A percentile compares a stretch with the other conserved stretches of the same genome.
Evolutionary conservation across 345 rosid genomes (phyloP).

Genomic region (Sapria himalayana): DNA sequence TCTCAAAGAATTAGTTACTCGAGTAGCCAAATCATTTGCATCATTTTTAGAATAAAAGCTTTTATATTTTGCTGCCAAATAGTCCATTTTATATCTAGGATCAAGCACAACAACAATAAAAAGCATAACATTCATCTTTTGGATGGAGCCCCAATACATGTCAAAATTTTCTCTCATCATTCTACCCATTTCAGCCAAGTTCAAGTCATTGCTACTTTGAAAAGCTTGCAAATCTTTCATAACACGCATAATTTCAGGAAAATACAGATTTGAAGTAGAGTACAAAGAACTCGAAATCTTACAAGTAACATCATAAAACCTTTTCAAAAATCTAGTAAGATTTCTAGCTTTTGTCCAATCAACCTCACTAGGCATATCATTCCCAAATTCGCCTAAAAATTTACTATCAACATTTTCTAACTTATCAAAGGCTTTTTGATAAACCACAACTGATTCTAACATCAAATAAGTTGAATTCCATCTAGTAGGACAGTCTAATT

Average conservation of each 20-base stretch:
- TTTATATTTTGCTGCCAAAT: no score
- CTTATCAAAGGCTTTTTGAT: conserved; percentile 23
- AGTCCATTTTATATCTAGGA: conserved; percentile 84
- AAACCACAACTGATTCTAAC: conserved; percentile 40
- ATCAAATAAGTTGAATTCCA: conserved; percentile 55
- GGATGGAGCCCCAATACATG: conserved; percentile 66
- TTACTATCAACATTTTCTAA: conserved; percentile 21
- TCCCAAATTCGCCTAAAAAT: no score
- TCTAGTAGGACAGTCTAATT: conserved; percentile 23
- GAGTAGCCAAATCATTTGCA: conserved; percentile 76
- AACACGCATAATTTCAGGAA: conserved; percentile 65
- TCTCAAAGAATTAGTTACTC: conserved; percentile 42
- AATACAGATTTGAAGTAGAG: conserved; percentile 72
- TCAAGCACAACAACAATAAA: conserved; percentile 81
- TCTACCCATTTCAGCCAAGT: conserved; percentile 39
- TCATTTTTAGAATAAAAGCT: conserved; percentile 83
- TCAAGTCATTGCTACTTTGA: conserved; percentile 74
- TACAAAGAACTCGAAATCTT: conserved; percentile 31
- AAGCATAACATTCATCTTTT: no score
- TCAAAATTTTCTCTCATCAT: conserved; percentile 77
- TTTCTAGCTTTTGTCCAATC: conserved; percentile 38
- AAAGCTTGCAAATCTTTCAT: conserved; percentile 72
- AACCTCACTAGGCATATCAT: conserved; percentile 28
- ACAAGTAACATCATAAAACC: conserved; percentile 35
- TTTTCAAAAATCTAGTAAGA: conserved; percentile 27